Percentiles rank a stretch among this genome's conserved stretches.
These are phyloP conservation scores for Tremella yokohamensis DNA, from an alignment of 768 basidiomycete species.

Conservation along the genomic window DNA sequence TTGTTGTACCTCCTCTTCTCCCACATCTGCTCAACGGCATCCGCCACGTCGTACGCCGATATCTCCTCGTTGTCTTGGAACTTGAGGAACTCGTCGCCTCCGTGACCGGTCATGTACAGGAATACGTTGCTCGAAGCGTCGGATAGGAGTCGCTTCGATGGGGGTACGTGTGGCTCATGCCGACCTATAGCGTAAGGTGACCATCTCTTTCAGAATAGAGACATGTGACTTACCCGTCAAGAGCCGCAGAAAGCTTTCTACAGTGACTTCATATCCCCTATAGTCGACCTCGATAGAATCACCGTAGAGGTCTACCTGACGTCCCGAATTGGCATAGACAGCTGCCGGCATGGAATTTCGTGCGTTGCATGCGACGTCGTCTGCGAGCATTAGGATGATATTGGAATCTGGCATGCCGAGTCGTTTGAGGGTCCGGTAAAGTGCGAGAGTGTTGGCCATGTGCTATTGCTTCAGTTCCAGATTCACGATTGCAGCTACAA, in stretches of 20 bases:
- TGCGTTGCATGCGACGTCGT: slow-evolving; percentile 89
- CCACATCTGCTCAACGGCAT: slow-evolving; percentile 98
- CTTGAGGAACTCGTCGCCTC: slow-evolving; percentile 96
- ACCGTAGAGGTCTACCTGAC: slow-evolving; percentile 83
- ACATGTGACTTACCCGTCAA: slow-evolving; percentile 67
- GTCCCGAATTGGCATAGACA: slow-evolving; percentile 83
- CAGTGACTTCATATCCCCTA: slow-evolving; percentile 94
- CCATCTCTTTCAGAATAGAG: neutral
- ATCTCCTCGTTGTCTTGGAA: slow-evolving; percentile 99
- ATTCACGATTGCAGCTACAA: neutral
- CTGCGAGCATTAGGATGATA: slow-evolving; percentile 98
- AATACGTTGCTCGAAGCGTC: slow-evolving; percentile 83
- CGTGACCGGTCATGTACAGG: slow-evolving; percentile 97
- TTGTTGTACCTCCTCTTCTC: slow-evolving; percentile 98
- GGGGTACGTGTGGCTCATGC: slow-evolving; percentile 74
- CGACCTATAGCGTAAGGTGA: slow-evolving; percentile 60
- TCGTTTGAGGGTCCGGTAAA: slow-evolving; percentile 98
- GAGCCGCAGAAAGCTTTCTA: slow-evolving; percentile 89
- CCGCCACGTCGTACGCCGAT: slow-evolving; percentile 92
- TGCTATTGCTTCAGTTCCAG: slow-evolving; percentile 59
- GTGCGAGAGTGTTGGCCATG: slow-evolving; percentile 96
- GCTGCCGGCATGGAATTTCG: slow-evolving; percentile 87
- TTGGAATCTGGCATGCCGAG: slow-evolving; percentile 97
- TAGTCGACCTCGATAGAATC: slow-evolving; percentile 98
- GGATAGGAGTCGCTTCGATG: slow-evolving; percentile 84